These are phyloP conservation scores for Penicillium paneum DNA, from an alignment of 2,329 filamentous ascomycete species.

Conservation along the genomic window DNA sequence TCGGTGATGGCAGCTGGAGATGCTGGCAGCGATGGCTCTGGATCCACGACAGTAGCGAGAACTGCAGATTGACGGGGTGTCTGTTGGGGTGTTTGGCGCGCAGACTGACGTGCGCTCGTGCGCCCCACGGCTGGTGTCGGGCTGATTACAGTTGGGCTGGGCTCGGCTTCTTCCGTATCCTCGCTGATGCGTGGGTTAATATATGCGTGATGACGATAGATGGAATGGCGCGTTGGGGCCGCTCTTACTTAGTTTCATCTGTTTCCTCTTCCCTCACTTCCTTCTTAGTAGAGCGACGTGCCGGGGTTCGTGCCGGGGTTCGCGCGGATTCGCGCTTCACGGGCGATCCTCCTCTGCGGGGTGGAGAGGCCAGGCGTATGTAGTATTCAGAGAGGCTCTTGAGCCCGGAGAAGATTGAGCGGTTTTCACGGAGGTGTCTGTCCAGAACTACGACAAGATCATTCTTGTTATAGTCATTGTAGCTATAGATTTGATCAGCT, in stretches of 20 bases:
- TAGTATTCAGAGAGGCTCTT: constrained; percentile 72
- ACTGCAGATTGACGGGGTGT: not conserved
- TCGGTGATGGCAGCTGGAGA: constrained; percentile 55
- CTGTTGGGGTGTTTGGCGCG: constrained; percentile 1
- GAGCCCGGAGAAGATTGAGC: constrained; percentile 61
- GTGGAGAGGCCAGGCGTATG: constrained; percentile 47
- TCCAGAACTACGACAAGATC: constrained; percentile 76
- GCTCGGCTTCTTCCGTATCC: not conserved
- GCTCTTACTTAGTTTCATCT: constrained; percentile 40
- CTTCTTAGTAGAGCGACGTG: constrained; percentile 27
- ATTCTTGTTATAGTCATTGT: constrained; percentile 68
- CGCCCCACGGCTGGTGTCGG: not conserved
- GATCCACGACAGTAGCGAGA: not conserved
- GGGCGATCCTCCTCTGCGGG: constrained; percentile 42
- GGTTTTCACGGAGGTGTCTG: constrained; percentile 67
- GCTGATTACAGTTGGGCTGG: constrained; percentile 1
- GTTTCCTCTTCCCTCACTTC: constrained; percentile 44
- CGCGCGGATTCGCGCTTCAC: constrained; percentile 48
- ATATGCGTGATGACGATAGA: constrained; percentile 11
- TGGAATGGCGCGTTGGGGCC: constrained; percentile 18
- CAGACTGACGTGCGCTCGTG: not conserved
- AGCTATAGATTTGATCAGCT: constrained; percentile 47
- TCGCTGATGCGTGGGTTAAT: constrained; percentile 12
- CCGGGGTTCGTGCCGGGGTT: constrained; percentile 34
- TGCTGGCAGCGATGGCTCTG: constrained; percentile 30